Evolutionary conservation across 306 rosid genomes (phyloP).

Genomic region (Rosa rugosa): DNA sequence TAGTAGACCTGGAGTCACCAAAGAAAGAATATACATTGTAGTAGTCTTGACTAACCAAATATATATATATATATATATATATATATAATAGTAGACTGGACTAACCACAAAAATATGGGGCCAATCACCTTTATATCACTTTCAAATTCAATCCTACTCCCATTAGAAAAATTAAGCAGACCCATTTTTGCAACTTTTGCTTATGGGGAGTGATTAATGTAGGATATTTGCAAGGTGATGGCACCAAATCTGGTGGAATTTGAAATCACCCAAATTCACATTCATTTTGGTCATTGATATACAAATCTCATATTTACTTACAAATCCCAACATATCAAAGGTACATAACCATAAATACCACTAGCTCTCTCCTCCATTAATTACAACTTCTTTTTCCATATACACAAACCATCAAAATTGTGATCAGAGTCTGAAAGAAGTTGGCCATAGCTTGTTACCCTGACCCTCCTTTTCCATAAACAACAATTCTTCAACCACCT

Average conservation of each 20-base stretch:
- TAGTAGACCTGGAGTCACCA: not conserved
- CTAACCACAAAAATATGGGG: not conserved
- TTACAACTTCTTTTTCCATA: not conserved
- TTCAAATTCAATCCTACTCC: not conserved
- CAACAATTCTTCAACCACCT: conserved; percentile 33
- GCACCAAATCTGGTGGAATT: not conserved
- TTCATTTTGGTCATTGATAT: not conserved
- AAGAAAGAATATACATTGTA: not conserved
- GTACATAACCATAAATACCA: not conserved
- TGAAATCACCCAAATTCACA: not conserved
- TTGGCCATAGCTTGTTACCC: not conserved
- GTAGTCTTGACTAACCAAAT: not conserved
- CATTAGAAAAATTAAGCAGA: not conserved
- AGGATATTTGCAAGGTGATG: not conserved
- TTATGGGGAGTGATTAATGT: not conserved
- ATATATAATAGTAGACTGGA: not conserved
- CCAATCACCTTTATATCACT: not conserved
- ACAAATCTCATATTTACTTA: not conserved
- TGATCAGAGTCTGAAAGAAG: not conserved
- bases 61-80: too few relatives aligned
- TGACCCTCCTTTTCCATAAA: not conserved
- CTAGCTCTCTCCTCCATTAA: not conserved
- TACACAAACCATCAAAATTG: not conserved
- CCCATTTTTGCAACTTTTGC: not conserved
- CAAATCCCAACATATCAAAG: not conserved